These are phyloP conservation scores for Porcisia hertigi DNA, from an alignment of 208 protist species.

Conservation along the genomic window DNA sequence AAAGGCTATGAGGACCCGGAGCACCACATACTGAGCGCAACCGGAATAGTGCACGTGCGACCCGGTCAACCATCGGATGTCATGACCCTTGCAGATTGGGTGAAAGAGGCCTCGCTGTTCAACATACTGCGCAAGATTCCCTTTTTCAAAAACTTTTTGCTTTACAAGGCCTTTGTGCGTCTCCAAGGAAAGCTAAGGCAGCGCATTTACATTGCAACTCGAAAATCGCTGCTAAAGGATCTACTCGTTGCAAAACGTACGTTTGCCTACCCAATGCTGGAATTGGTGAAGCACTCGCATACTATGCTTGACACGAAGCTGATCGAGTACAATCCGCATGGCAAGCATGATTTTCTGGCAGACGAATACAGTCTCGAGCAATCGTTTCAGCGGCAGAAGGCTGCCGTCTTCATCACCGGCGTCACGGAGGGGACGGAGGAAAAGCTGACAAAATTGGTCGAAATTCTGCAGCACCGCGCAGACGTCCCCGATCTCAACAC, in stretches of 20 bases:
- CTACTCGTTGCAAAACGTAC: constrained; percentile 88
- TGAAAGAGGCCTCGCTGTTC: constrained; percentile 92
- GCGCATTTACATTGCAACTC: constrained; percentile 72
- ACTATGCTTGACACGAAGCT: constrained; percentile 76
- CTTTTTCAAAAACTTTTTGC: constrained; percentile 92
- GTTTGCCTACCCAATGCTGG: constrained; percentile 77
- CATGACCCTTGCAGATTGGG: constrained; percentile 91
- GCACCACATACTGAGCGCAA: constrained; percentile 94
- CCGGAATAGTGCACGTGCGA: constrained; percentile 92
- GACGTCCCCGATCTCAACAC: constrained; percentile 93
- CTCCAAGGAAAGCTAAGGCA: constrained; percentile 78
- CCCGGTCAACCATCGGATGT: constrained; percentile 90
- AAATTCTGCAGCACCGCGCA: constrained; percentile 76
- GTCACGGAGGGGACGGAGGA: constrained; percentile 84
- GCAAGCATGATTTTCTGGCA: constrained; percentile 89
- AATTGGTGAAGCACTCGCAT: constrained; percentile 79
- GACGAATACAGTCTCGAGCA: constrained; percentile 86
- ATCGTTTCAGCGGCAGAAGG: constrained; percentile 70
- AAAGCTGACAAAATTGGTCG: constrained; percentile 82
- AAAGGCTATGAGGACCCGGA: constrained; percentile 78
- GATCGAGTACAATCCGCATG: constrained; percentile 80
- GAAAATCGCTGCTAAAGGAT: constrained; percentile 67
- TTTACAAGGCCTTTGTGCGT: constrained; percentile 91
- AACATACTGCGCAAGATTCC: constrained; percentile 91
- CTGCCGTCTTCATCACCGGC: constrained; percentile 45